These are phyloP conservation scores for Fagopyrum homotropicum DNA, from an alignment of 148 eudicot species.

Conservation along the genomic window DNA sequence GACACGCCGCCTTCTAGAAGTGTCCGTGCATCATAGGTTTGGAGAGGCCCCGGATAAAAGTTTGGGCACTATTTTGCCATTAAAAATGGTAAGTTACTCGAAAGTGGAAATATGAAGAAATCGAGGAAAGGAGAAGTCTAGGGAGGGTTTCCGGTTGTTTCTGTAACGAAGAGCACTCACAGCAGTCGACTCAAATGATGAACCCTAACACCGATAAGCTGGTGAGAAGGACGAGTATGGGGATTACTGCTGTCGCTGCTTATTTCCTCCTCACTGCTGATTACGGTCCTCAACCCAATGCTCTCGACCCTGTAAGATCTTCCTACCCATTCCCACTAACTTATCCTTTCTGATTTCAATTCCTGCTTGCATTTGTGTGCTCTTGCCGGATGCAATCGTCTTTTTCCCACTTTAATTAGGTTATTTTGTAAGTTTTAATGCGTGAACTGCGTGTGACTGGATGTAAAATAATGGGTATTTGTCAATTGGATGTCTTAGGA, in stretches of 20 bases:
- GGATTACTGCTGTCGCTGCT: slow-evolving; percentile 48
- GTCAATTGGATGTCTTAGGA: too few species aligned
- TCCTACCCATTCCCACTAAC: neutral
- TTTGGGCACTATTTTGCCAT: too few species aligned
- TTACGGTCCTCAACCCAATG: slow-evolving; percentile 59
- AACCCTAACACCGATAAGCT: slow-evolving; percentile 52
- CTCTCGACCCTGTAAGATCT: slow-evolving; percentile 53
- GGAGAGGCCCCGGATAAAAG: too few species aligned
- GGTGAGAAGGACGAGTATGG: slow-evolving; percentile 62
- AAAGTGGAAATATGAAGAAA: slow-evolving; percentile 48
- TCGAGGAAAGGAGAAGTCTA: slow-evolving; percentile 51
- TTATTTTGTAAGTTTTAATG: too few species aligned
- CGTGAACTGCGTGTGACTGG: too few species aligned
- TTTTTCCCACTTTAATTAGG: too few species aligned
- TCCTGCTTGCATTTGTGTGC: too few species aligned
- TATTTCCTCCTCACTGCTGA: slow-evolving; percentile 71
- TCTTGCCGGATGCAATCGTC: too few species aligned
- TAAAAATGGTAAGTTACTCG: too few species aligned
- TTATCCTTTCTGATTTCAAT: neutral
- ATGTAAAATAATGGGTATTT: too few species aligned
- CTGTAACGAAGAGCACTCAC: neutral
- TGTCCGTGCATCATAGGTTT: too few species aligned
- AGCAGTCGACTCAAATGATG: slow-evolving; percentile 22
- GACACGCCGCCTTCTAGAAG: too few species aligned
- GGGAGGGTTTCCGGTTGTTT: neutral